Base-by-base conservation (phyloP, 2,329 filamentous ascomycete genomes). In the Ambrosiella beaveri region DNA sequence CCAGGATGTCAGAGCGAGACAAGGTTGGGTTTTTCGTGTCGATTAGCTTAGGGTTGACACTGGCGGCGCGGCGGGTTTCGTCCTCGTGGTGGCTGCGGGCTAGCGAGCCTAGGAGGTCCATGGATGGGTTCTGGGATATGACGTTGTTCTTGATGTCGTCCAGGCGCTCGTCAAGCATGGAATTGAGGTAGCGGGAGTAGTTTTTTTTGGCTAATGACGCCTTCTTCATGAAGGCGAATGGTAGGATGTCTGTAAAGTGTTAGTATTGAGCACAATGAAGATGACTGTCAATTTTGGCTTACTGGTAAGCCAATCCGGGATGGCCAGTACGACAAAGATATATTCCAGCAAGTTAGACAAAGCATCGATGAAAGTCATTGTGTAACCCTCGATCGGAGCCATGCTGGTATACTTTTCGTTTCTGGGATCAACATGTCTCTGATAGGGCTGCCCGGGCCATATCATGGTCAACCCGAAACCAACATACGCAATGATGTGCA, bases 171-270 rank as follows among this genome's bases (percentile, higher is more conserved):
- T 78, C 71, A 59, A 86, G 75, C 49, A 88, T 75, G 64, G 87
- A 82, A 51, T 78, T 72, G 78, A 88, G 82, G 68, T 88, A 88
- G 61, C 77, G 74, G 39, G 75, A 71, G 72, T 83, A 88, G 68
- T 88, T 84, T 3, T 68, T 66, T 57, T 79, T 75, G 2, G 82
- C 77, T 57, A 75, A 69, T 27, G 75, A 71, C 0, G 82, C 77
- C 15, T 71, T 67, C 58, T 74, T 76, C 40, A 79, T 71, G 12
- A 69, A 67, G 61, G 78, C 71, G 63, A 78, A 72, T 0, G 81
- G 80, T 7, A 78, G 65, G 11, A 69, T 61, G 61, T 65, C 72
- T 75, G 53, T 51, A 35, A 36, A 49, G 19, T 9, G 12, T 55
- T 41, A 50, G 50, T 53, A 38, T n/a, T 35, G 12, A 41, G 12